Conservation (phyloP, 768 basidiomycete species). For the Lyophyllum semitale region DNA sequence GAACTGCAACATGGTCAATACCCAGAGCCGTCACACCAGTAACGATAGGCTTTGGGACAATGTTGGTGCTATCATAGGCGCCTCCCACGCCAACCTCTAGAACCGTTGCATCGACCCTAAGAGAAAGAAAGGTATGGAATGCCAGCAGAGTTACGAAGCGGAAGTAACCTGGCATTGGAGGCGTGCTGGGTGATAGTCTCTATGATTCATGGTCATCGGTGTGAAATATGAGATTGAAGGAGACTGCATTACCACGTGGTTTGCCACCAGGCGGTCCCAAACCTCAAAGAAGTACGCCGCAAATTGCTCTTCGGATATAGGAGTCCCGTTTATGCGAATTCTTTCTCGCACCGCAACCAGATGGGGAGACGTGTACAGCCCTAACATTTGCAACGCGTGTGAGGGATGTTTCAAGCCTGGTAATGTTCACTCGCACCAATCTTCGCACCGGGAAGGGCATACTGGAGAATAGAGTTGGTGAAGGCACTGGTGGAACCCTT, state of each 20-base stretch:
- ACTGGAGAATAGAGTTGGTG: slow-evolving; percentile 81
- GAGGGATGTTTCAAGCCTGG: not conserved
- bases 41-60: slow-evolving; percentile 87
- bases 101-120: slow-evolving; percentile 87
- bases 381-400: slow-evolving; percentile 36
- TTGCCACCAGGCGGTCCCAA: slow-evolving; percentile 80
- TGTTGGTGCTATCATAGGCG: slow-evolving; percentile 91
- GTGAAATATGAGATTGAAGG: not conserved
- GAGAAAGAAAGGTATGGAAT: slow-evolving; percentile 82
- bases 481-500: slow-evolving; percentile 98
- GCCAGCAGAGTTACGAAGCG: slow-evolving; percentile 91
- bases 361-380: slow-evolving; percentile 96
- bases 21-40: slow-evolving; percentile 91
- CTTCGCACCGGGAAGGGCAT: slow-evolving; percentile 72
- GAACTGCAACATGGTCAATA: slow-evolving; percentile 84
- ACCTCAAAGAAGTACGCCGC: slow-evolving; percentile 94
- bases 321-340: slow-evolving; percentile 89
- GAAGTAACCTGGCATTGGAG: slow-evolving; percentile 89
- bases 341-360: slow-evolving; percentile 94
- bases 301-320: slow-evolving; percentile 87
- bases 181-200: slow-evolving; percentile 52
- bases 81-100: slow-evolving; percentile 98
- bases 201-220: slow-evolving; percentile 21
- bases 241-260: slow-evolving; percentile 50
- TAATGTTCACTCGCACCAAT: slow-evolving; percentile 57